phyloP scores from a whole-genome alignment of 768 basidiomycete genomes.

The Phaeotremella fagi region DNA sequence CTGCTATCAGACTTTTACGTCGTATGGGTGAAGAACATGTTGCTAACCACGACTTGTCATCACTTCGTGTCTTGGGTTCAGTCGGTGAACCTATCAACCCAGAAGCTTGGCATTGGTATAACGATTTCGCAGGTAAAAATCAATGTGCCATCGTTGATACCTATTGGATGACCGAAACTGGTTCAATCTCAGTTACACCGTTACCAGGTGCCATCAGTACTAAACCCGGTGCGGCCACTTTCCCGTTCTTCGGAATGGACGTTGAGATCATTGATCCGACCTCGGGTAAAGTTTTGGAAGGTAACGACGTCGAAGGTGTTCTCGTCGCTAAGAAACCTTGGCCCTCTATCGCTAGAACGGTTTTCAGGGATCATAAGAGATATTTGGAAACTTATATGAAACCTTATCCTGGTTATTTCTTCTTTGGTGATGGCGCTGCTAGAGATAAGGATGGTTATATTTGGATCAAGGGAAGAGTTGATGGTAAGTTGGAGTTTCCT shows the following conservation, averaged over 20 bases:
- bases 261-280: constrained; percentile 79
- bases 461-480: constrained; percentile 97
- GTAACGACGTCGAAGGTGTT: constrained; percentile 84
- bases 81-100: constrained; percentile 99
- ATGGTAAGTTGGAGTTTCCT: constrained; percentile 57
- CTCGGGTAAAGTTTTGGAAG: constrained; percentile 65
- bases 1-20: constrained; percentile 76
- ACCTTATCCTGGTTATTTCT: constrained; percentile 87
- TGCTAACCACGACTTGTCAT: constrained; percentile 71
- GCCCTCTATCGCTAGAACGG: constrained; percentile 91
- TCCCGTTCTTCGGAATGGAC: constrained; percentile 95
- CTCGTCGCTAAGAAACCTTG: constrained; percentile 80
- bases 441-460: constrained; percentile 94
- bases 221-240: constrained; percentile 93
- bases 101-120: constrained; percentile 99
- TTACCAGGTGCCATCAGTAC: constrained; percentile 94
- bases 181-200: constrained; percentile 88
- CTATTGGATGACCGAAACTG: constrained; percentile 93
- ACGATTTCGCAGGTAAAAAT: constrained; percentile 80
- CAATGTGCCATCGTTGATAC: constrained; percentile 91
- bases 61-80: constrained; percentile 77
- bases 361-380: constrained; percentile 86
- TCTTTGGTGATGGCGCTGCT: constrained; percentile 95
- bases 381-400: constrained; percentile 73
- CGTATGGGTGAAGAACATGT: constrained; percentile 82